phyloP scores from a whole-genome alignment of 495 filamentous ascomycete genomes.

The Aspergillus baeticus region DNA sequence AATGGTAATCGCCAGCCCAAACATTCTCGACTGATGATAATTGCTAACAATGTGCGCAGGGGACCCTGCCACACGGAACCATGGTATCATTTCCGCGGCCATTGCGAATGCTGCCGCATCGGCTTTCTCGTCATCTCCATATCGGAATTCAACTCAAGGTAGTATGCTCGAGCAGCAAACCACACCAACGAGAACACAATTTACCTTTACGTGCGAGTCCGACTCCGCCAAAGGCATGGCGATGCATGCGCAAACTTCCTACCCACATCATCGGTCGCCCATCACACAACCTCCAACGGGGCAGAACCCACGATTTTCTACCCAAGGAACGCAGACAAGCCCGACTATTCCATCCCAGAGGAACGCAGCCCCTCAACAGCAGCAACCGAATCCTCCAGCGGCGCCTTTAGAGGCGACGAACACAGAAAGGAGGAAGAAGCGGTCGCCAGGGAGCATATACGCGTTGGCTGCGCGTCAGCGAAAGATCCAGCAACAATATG shows the following conservation, averaged over 20 bases:
- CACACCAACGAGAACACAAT: slow-evolving; percentile 70
- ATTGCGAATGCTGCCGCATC: slow-evolving; percentile 84
- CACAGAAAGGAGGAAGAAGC: slow-evolving; percentile 54
- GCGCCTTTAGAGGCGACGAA: slow-evolving; percentile 32
- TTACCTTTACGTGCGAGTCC: slow-evolving; percentile 88
- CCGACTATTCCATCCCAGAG: slow-evolving; percentile 46
- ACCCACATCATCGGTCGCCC: slow-evolving; percentile 33
- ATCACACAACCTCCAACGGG: slow-evolving; percentile 28
- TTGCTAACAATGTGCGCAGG: slow-evolving; percentile 23
- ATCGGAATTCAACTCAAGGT: slow-evolving; percentile 66
- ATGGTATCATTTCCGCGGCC: slow-evolving; percentile 85
- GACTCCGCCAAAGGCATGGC: slow-evolving; percentile 66
- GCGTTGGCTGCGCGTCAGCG: slow-evolving; percentile 64
- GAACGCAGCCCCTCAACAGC: slow-evolving; percentile 22
- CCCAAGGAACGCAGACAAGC: slow-evolving; percentile 63
- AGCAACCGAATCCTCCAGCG: slow-evolving; percentile 35
- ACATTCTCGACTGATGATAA: background rate
- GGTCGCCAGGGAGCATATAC: slow-evolving; percentile 57
- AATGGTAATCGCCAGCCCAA: slow-evolving; percentile 29
- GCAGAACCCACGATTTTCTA: slow-evolving; percentile 43
- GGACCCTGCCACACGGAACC: slow-evolving; percentile 44
- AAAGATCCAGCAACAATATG: slow-evolving; percentile 65
- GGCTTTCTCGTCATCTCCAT: slow-evolving; percentile 57
- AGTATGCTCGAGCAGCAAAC: slow-evolving; percentile 74
- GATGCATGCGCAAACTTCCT: slow-evolving; percentile 42